phyloP scores from a whole-genome alignment of 78 protist species.

The Dictyostelium discoideum region DNA sequence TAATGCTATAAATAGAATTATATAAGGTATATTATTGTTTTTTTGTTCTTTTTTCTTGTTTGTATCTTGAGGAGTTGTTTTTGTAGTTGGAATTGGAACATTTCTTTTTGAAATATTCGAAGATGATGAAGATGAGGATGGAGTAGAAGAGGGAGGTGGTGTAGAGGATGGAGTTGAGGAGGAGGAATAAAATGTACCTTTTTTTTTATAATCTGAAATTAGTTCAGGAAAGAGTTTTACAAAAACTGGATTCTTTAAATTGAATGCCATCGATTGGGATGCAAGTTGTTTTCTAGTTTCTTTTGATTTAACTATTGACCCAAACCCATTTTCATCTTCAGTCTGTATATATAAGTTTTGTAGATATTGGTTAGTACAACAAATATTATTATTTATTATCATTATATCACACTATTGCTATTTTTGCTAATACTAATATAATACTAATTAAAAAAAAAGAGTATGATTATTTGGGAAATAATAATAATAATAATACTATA shows the following conservation, averaged over 20 bases:
- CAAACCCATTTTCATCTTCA: conserved; percentile 30
- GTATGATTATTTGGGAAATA: no score
- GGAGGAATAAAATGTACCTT: not conserved
- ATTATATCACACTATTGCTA: no score
- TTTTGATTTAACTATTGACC: conserved; percentile 31
- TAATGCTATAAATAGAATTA: not conserved
- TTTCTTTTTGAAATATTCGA: not conserved
- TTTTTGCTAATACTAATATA: no score
- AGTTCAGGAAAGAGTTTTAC: conserved; percentile 42
- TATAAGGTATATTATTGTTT: not conserved
- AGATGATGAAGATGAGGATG: not conserved
- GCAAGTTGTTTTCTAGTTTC: conserved; percentile 38
- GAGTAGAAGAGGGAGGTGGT: not conserved
- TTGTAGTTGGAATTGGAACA: not conserved
- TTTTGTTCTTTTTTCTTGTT: not conserved
- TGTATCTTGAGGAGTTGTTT: not conserved
- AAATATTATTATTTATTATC: no score
- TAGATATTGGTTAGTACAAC: no score
- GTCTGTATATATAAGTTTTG: not conserved
- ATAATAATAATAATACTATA: no score
- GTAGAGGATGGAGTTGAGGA: not conserved
- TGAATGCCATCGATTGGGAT: conserved; percentile 20
- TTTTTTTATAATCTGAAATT: not conserved
- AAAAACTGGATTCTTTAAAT: conserved; percentile 26
- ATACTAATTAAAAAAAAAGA: no score